These are phyloP conservation scores for Psilocybe cyanescens DNA, from an alignment of 768 basidiomycete species.

Conservation along the genomic window DNA sequence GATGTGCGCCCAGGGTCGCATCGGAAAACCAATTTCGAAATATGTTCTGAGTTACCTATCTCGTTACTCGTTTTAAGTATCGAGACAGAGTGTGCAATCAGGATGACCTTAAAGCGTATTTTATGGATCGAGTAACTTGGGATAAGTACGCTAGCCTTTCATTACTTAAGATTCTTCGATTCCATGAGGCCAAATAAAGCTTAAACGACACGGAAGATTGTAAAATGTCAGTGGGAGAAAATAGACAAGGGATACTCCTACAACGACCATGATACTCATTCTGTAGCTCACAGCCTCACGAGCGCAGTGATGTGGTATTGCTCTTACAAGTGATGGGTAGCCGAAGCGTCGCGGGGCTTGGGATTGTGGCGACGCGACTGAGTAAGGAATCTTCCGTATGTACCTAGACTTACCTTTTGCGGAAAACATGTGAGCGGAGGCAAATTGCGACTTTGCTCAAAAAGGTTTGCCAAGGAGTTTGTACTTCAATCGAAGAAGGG, in stretches of 20 bases:
- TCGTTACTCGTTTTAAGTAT: neutral
- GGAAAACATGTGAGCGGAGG: slow-evolving; percentile 19
- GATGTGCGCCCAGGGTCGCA: neutral
- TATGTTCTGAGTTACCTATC: neutral
- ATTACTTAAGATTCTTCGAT: neutral
- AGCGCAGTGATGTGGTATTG: neutral
- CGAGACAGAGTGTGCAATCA: neutral
- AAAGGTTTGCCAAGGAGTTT: slow-evolving; percentile 7
- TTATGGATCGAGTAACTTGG: neutral
- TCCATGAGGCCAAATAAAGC: neutral
- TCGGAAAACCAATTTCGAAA: neutral
- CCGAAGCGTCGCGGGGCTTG: slow-evolving; percentile 2
- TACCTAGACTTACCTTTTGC: slow-evolving; percentile 7
- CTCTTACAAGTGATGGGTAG: neutral
- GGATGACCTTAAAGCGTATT: neutral
- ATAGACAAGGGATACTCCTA: neutral
- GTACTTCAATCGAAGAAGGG: neutral
- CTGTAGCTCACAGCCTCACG: neutral
- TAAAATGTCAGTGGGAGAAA: neutral
- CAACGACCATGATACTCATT: neutral
- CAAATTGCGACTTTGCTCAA: slow-evolving; percentile 20
- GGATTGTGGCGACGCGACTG: neutral
- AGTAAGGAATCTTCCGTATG: neutral
- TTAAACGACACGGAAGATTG: neutral
- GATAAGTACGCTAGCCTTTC: neutral